Evolutionary conservation across 2,329 filamentous ascomycete genomes (phyloP).

Genomic region (Acephala macrosclerotiorum): DNA sequence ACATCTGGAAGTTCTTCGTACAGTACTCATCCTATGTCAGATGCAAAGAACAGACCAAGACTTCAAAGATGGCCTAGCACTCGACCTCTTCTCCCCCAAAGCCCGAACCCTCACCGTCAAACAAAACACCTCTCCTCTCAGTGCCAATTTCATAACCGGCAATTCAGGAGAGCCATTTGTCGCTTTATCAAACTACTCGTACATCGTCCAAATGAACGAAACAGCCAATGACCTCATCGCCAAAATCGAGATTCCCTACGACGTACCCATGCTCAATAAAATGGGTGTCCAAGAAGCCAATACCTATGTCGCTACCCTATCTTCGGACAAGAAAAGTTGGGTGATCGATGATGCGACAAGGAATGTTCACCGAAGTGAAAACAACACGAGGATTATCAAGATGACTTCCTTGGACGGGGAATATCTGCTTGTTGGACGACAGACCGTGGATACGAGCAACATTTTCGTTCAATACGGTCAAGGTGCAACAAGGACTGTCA

Average conservation of each 20-base stretch:
- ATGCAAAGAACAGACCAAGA: slow-evolving; percentile 43
- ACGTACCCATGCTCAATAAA: slow-evolving; percentile 30
- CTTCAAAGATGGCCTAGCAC: slow-evolving; percentile 44
- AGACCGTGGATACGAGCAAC: slow-evolving; percentile 39
- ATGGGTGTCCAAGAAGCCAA: slow-evolving; percentile 32
- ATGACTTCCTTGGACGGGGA: slow-evolving; percentile 45
- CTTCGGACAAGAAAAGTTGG: slow-evolving; percentile 45
- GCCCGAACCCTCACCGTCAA: slow-evolving; percentile 43
- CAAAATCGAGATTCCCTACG: slow-evolving; percentile 45
- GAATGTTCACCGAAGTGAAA: slow-evolving; percentile 43
- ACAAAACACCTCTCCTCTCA: slow-evolving; percentile 42
- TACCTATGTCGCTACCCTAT: slow-evolving; percentile 31
- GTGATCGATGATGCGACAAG: slow-evolving; percentile 41
- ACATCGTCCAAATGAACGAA: slow-evolving; percentile 44
- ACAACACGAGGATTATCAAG: slow-evolving; percentile 45
- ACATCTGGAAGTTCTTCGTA: background rate
- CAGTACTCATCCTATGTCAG: slow-evolving; percentile 24
- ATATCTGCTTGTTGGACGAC: slow-evolving; percentile 43
- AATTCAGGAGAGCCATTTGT: slow-evolving; percentile 42
- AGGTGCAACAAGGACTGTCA: slow-evolving; percentile 43
- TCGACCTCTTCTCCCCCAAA: slow-evolving; percentile 45
- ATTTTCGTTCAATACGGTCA: slow-evolving; percentile 47
- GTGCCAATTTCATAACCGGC: slow-evolving; percentile 43
- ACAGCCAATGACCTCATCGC: slow-evolving; percentile 45
- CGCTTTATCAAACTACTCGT: slow-evolving; percentile 43